Evolutionary conservation across 2,329 filamentous ascomycete species (phyloP), one percentile per base, ranked within the genome.

Genomic region (Alternaria ethzedia): DNA sequence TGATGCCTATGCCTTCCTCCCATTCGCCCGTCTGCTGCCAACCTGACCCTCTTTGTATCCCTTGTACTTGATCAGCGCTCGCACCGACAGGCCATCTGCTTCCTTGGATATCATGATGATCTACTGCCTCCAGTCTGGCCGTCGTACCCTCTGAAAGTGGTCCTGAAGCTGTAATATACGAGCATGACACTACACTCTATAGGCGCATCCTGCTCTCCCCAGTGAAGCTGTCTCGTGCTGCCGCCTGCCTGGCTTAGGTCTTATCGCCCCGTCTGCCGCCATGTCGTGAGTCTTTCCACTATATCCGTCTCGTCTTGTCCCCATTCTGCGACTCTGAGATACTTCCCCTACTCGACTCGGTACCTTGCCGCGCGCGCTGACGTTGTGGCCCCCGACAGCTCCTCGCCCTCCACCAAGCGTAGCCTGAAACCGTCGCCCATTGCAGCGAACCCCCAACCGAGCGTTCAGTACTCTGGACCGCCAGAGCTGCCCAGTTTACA

Each of bases 391-490:
- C 61, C 44, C 57, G 66, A 75, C 70, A 83, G 81, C 75, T 76
- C 78, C 57, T 80, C 81, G 28, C 78, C 77, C 58, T 77, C 79
- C 67, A 75, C 80, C 71, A 82, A 82, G 72, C 82, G 81, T 73
- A 82, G 74, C 65, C 72, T 82, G 69, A 82, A 83, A 68, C 80
- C 79, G 30, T 80, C 79, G 21, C 76, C 76, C 66, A 70, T 82
- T 67, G 78, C 79, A 54, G 75, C 82, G 32, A 66, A 64, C 51
- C 68, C 66, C 17, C 76, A 75, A 47, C 67, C 71, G 41, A 70
- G 54, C 52, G 23, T 66, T 30, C 69, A 70, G 45, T 68, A 73
- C 50, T 52, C 70, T 52, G 32, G 70, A 20, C 65, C 74, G 36
- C 45, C 70, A 63, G 75, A 79, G 23, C 68, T 72, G 64, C 68